Percentiles rank a stretch among this genome's conserved stretches.
These are phyloP conservation scores for Phlebopus sp. DNA, from an alignment of 1,284 basidiomycete species.

Conservation along the genomic window DNA sequence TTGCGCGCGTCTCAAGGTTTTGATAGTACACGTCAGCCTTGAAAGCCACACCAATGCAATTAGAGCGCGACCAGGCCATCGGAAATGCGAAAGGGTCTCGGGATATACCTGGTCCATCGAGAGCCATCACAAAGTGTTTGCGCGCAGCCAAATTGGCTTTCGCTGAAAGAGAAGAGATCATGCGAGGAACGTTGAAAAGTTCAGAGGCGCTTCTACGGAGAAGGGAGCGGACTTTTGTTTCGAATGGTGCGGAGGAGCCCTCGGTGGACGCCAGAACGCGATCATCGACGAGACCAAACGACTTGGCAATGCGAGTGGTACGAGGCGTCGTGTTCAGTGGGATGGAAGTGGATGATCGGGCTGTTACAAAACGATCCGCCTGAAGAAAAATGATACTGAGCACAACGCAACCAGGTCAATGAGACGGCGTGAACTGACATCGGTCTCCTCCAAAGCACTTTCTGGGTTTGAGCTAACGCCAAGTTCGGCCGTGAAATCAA, in stretches of 20 bases:
- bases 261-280: conserved; percentile 41
- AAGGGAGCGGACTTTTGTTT: conserved; percentile 34
- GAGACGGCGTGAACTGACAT: conserved; percentile 22
- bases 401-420: conserved; percentile 3
- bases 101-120: conserved; percentile 50
- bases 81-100: conserved; percentile 45
- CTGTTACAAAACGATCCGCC: conserved; percentile 48
- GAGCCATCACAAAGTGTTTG: conserved; percentile 46
- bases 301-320: conserved; percentile 46
- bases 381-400: conserved; percentile 17
- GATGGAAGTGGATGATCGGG: conserved; percentile 35
- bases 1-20: conserved; percentile 43
- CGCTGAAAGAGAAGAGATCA: conserved; percentile 38
- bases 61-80: conserved; percentile 44
- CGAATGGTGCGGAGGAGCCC: conserved; percentile 23
- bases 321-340: conserved; percentile 47
- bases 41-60: conserved; percentile 49
- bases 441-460: conserved; percentile 27
- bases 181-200: conserved; percentile 35
- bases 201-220: conserved; percentile 38
- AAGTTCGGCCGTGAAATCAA: conserved; percentile 30
- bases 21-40: conserved; percentile 47
- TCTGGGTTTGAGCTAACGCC: conserved; percentile 12
- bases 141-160: conserved; percentile 41
- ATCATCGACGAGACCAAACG: conserved; percentile 46